phyloP scores from a whole-genome alignment of 176 grass and related monocot genomes.

The Avena atlantica region DNA sequence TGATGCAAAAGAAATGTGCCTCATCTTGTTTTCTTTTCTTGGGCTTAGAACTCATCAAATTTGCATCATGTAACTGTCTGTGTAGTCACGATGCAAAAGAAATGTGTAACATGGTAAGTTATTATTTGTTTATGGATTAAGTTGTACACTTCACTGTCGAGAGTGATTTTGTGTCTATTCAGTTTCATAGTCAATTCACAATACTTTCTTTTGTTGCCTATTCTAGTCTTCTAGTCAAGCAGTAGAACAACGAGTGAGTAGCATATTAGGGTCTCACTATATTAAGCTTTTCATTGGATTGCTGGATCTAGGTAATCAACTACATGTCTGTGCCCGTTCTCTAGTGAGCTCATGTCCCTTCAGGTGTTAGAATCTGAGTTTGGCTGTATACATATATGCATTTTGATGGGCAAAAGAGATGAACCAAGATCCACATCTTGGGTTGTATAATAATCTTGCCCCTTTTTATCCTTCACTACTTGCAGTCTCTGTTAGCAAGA shows the following conservation, averaged over 20 bases:
- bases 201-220: not conserved
- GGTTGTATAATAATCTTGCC: not conserved
- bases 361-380: not conserved
- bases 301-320: not conserved
- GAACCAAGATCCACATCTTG: not conserved
- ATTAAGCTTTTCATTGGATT: constrained; percentile 1
- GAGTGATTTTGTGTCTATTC: constrained; percentile 9
- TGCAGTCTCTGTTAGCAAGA: not conserved
- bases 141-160: not conserved
- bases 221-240: not conserved
- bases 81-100: not conserved
- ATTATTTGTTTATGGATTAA: not conserved
- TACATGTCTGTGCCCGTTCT: not conserved
- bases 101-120: not conserved
- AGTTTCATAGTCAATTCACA: not conserved
- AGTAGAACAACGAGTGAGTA: not conserved
- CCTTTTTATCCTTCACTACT: not conserved
- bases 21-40: not conserved
- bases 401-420: not conserved
- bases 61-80: not conserved
- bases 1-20: not conserved
- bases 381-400: not conserved
- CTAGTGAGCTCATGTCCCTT: not conserved
- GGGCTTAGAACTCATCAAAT: not conserved
- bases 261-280: not conserved